Evolutionary conservation across 495 filamentous ascomycete species (phyloP).

Genomic region (Aspergillus affinis): DNA sequence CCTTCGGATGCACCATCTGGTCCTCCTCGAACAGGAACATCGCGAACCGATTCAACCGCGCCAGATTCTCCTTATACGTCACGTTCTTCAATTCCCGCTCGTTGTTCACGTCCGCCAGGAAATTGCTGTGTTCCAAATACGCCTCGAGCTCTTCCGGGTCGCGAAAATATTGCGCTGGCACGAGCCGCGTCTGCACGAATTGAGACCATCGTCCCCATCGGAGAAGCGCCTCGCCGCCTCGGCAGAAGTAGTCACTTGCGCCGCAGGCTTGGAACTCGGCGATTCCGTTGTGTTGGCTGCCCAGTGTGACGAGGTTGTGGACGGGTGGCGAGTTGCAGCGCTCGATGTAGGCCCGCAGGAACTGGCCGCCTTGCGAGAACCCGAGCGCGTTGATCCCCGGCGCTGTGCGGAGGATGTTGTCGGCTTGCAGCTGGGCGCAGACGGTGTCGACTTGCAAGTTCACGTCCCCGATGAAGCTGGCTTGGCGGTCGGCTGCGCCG

Average conservation of each 20-base stretch:
- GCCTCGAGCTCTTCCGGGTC: conserved; percentile 65
- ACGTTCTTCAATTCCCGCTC: conserved; percentile 74
- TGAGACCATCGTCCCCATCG: conserved; percentile 70
- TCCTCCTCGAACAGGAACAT: conserved; percentile 93
- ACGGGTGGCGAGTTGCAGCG: conserved; percentile 83
- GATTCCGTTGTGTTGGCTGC: conserved; percentile 94
- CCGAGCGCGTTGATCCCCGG: conserved; percentile 86
- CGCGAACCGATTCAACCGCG: conserved; percentile 70
- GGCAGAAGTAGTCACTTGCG: conserved; percentile 74
- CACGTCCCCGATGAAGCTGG: conserved; percentile 89
- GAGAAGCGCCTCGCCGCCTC: conserved; percentile 69
- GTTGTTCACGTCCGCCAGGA: conserved; percentile 98
- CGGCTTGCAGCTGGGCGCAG: conserved; percentile 72
- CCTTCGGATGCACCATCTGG: conserved; percentile 81
- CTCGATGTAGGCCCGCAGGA: conserved; percentile 90
- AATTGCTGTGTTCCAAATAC: conserved; percentile 84
- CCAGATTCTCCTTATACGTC: conserved; percentile 71
- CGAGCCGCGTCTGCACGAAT: conserved; percentile 72
- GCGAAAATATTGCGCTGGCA: conserved; percentile 95
- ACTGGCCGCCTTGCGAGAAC: conserved; percentile 95
- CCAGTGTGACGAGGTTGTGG: conserved; percentile 83
- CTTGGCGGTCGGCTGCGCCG: conserved; percentile 65
- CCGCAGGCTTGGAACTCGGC: conserved; percentile 69
- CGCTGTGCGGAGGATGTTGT: conserved; percentile 78
- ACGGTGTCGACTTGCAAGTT: conserved; percentile 75